Percentiles rank a stretch among this genome's conserved stretches.
Conservation (phyloP, 371 early-diverging fungal species). For the Fennellomyces sp. region DNA sequence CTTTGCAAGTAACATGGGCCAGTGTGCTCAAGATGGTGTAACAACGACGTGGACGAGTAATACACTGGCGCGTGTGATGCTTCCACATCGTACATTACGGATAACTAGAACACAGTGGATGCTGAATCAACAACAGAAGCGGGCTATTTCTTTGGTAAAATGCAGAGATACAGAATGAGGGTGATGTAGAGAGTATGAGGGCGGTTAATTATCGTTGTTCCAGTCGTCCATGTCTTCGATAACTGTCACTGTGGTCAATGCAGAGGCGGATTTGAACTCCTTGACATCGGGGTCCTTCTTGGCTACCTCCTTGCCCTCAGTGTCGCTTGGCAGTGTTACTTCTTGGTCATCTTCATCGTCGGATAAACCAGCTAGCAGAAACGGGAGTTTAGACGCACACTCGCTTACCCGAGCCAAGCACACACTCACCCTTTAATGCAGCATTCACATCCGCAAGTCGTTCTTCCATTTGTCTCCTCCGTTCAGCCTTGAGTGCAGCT, state of each 20-base stretch:
- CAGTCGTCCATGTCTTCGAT: constrained; percentile 65
- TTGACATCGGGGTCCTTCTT: constrained; percentile 40
- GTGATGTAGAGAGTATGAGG: background rate
- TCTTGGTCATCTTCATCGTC: constrained; percentile 6
- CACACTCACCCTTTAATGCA: constrained; percentile 31
- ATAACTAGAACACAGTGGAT: too few species aligned
- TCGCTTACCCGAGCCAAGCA: too few species aligned
- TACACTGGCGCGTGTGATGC: too few species aligned
- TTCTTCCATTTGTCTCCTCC: constrained; percentile 45
- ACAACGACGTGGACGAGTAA: too few species aligned
- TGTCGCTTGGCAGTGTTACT: background rate
- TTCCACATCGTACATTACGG: too few species aligned
- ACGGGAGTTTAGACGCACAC: too few species aligned
- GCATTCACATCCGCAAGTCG: constrained; percentile 50
- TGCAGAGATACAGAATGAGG: background rate
- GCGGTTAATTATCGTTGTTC: background rate
- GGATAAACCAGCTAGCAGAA: constrained; percentile 5
- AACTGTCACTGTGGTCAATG: constrained; percentile 75
- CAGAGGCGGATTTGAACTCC: constrained; percentile 58
- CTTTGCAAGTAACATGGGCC: too few species aligned
- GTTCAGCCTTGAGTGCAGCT: constrained; percentile 50
- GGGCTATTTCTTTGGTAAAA: background rate
- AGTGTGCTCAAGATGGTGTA: too few species aligned
- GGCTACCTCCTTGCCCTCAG: constrained; percentile 7
- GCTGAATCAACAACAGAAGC: too few species aligned